Conservation (phyloP, 768 basidiomycete species). For the Lactifluus volemus region DNA sequence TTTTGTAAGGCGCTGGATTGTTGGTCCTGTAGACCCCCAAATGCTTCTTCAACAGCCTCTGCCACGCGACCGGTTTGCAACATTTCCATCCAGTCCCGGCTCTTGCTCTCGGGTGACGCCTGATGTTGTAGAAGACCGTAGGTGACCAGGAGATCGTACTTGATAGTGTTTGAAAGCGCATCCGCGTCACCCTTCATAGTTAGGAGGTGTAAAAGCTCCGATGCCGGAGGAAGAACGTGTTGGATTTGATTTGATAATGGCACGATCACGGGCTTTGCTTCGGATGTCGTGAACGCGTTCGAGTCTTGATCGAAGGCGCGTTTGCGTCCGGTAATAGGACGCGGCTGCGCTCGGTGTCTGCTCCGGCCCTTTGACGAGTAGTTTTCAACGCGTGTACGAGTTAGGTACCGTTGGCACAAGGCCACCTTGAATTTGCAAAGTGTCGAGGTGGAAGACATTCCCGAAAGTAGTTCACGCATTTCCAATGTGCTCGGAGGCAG, state of each 20-base stretch:
- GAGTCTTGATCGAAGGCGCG: background rate
- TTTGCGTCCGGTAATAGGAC: slow-evolving; percentile 19
- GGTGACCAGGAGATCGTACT: slow-evolving; percentile 23
- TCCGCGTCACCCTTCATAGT: background rate
- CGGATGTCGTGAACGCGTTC: background rate
- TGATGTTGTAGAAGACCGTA: slow-evolving; percentile 24
- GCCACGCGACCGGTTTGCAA: slow-evolving; percentile 14
- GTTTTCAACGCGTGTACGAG: slow-evolving; percentile 3
- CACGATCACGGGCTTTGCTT: background rate
- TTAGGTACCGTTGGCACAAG: slow-evolving; percentile 24
- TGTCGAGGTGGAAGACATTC: slow-evolving; percentile 22
- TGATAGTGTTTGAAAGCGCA: slow-evolving; percentile 11
- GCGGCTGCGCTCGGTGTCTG: slow-evolving; percentile 23
- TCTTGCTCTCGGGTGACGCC: slow-evolving; percentile 1
- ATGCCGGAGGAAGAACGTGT: slow-evolving; percentile 11
- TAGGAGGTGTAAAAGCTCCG: slow-evolving; percentile 18
- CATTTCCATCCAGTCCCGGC: slow-evolving; percentile 16
- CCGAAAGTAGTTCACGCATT: slow-evolving; percentile 21
- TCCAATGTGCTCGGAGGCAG: slow-evolving; percentile 20
- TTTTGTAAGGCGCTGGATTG: background rate
- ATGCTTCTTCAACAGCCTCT: slow-evolving; percentile 12
- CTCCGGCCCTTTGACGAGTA: slow-evolving; percentile 11
- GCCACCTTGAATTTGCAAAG: slow-evolving; percentile 25
- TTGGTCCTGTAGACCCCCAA: slow-evolving; percentile 5
- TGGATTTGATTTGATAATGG: background rate